phyloP scores from a whole-genome alignment of 2,329 filamentous ascomycete species.

The Ceratocystis destructans region DNA sequence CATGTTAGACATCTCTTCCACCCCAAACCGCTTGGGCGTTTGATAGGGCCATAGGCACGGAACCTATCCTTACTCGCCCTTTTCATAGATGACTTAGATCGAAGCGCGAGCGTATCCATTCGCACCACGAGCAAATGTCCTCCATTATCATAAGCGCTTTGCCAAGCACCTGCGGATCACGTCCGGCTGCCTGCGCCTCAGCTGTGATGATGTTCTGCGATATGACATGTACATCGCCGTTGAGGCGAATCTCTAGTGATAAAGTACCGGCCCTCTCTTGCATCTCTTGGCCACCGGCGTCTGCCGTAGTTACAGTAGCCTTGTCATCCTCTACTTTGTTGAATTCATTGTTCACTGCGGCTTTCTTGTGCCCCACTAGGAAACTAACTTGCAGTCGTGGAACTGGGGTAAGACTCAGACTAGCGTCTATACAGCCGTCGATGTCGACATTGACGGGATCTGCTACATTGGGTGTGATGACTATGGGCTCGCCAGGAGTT shows the following conservation, averaged over 20 bases:
- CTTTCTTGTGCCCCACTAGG: constrained; percentile 27
- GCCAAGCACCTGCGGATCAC: constrained; percentile 29
- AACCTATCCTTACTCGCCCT: not conserved
- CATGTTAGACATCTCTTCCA: no score
- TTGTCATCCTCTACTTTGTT: no score
- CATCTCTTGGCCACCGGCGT: not conserved
- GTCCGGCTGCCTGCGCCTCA: constrained; percentile 17
- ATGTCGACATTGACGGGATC: not conserved
- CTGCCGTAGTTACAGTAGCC: no score
- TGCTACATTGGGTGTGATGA: not conserved
- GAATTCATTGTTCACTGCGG: not conserved
- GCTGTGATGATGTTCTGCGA: constrained; percentile 40
- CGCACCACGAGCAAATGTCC: constrained; percentile 40
- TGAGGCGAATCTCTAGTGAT: constrained; percentile 44
- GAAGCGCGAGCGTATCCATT: constrained; percentile 36
- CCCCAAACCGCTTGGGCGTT: no score
- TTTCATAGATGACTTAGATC: constrained; percentile 13
- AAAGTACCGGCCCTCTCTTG: constrained; percentile 28
- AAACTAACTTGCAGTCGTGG: constrained; percentile 41
- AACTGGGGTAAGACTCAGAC: constrained; percentile 37
- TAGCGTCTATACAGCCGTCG: constrained; percentile 32
- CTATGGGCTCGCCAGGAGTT: not conserved
- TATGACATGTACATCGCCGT: constrained; percentile 44
- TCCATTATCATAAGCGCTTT: constrained; percentile 36
- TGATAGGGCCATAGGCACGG: no score